Evolutionary conservation across 140 eudicot genomes (phyloP), one percentile per base, ranked within the genome.

Genomic region (Senecio squalidus): DNA sequence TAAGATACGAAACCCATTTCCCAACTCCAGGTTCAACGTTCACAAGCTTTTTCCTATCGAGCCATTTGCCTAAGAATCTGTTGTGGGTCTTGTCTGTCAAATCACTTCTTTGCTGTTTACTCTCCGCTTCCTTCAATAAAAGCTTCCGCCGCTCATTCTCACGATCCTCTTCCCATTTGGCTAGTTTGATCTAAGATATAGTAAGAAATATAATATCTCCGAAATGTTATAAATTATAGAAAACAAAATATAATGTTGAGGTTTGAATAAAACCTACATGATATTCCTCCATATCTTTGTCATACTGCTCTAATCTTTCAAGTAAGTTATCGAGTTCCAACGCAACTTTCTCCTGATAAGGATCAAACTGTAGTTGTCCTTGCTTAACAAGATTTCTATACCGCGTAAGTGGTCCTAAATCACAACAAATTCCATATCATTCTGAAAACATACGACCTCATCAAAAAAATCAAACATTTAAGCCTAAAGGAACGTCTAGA

Each of bases 1-100:
- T 87, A 9, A 92, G 80, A 70, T 92, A 92, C 3, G 95, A 87
- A 49, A 87, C 98, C 98, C 98, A 92, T 75, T 87, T 92, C 22
- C 98, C 98, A 28, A 84, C 96, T 70, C 98, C 98, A 11, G 89
- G 71, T 70, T 92, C 98, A 58, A 79, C 79, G 43, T 75, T 13
- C 44, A 31, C 1, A 8, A 1, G 18, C 9, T 40, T 78, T 74
- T 68, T 87, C 98, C 84, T 48, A 63, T 86, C 76, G 33, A 87
- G 74, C 98, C 80, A 84, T 57, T 66, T 84, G 33, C 78, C 80
- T 25, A 92, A 39, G 53, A 81, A 24, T 70, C 78, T 77, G 39
- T 76, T 81, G 34, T 68, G 79, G 15, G 78, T 48, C 62, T 76
- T 78, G 44, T 78, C 83, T 14, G 76, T 55, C 10, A 83, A 49